These are phyloP conservation scores for Limtongozyma cylindracea DNA, from an alignment of 805 yeast species.

Conservation along the genomic window DNA sequence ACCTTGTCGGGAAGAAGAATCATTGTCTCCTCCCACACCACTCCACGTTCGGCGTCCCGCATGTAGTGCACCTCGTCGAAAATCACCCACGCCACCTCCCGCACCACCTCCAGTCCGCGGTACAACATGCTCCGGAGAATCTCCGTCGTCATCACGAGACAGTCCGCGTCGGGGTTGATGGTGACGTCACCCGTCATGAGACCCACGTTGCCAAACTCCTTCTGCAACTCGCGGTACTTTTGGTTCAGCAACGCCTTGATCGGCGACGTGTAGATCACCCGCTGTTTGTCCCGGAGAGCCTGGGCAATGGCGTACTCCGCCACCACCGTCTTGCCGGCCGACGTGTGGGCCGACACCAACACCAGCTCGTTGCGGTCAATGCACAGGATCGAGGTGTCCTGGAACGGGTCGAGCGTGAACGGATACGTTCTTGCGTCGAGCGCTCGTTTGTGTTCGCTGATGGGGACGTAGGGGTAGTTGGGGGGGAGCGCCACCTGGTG, in stretches of 20 bases:
- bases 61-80: slow-evolving; percentile 97
- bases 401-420: slow-evolving; percentile 87
- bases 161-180: slow-evolving; percentile 93
- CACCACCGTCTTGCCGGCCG: slow-evolving; percentile 94
- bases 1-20: slow-evolving; percentile 91
- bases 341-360: slow-evolving; percentile 89
- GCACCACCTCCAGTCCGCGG: slow-evolving; percentile 92
- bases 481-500: slow-evolving; percentile 97
- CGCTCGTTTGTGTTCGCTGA: slow-evolving; percentile 59
- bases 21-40: slow-evolving; percentile 98
- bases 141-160: slow-evolving; percentile 97
- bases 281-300: slow-evolving; percentile 70
- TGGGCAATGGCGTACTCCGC: slow-evolving; percentile 96
- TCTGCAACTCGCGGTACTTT: slow-evolving; percentile 74
- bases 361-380: slow-evolving; percentile 90
- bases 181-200: slow-evolving; percentile 98
- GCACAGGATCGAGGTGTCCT: slow-evolving; percentile 88
- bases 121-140: slow-evolving; percentile 91
- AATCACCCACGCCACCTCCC: slow-evolving; percentile 97
- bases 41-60: slow-evolving; percentile 96
- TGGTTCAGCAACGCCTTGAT: slow-evolving; percentile 89
- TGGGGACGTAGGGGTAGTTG: slow-evolving; percentile 67
- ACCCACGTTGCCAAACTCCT: slow-evolving; percentile 93
- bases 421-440: slow-evolving; percentile 80
- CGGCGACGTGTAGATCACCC: slow-evolving; percentile 90